These are phyloP conservation scores for Salix brachista DNA, from an alignment of 345 rosid genomes.

Conservation along the genomic window DNA sequence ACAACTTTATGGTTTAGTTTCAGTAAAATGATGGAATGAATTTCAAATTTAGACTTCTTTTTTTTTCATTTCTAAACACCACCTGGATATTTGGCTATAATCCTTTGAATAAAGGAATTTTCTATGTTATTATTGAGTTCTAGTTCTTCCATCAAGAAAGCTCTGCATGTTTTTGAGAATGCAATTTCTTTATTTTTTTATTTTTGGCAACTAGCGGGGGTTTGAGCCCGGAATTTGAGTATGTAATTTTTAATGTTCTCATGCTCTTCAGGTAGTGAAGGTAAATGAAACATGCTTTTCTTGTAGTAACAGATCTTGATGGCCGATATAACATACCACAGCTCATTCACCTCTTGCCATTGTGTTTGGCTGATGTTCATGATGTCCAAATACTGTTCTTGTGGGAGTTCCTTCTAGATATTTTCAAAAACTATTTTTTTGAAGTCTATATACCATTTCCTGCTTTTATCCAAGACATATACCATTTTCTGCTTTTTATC, in stretches of 20 bases:
- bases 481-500: not conserved
- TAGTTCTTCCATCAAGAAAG: too few relatives aligned
- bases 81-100: too few relatives aligned
- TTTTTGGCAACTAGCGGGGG: too few relatives aligned
- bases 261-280: not conserved
- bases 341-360: not conserved
- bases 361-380: not conserved
- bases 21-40: not conserved
- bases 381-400: not conserved
- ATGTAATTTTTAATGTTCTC: not conserved
- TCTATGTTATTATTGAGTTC: too few relatives aligned
- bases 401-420: not conserved
- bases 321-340: not conserved
- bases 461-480: slow-evolving; percentile 5
- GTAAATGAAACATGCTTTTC: not conserved
- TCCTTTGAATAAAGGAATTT: too few relatives aligned
- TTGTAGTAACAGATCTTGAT: not conserved
- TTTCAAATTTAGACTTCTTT: not conserved
- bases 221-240: not conserved
- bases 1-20: not conserved
- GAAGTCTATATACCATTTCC: not conserved
- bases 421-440: not conserved
- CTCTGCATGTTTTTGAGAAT: not conserved
- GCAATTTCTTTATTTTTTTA: too few relatives aligned
- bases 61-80: not conserved